Evolutionary conservation across 192 early-diverging fungal genomes (phyloP).

Genomic region (Dissophora ornata): DNA sequence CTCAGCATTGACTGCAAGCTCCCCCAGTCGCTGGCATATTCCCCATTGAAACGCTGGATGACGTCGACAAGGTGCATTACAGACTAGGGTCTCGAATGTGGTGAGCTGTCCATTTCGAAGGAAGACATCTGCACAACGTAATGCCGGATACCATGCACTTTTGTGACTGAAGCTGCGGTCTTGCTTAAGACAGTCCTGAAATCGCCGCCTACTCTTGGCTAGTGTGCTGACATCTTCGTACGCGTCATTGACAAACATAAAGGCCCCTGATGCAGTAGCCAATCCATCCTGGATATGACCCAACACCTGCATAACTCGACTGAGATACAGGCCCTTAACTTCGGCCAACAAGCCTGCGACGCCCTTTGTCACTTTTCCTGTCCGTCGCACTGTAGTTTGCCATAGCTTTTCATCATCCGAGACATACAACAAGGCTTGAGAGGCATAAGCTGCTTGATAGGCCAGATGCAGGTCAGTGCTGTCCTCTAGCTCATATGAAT

Average conservation of each 20-base stretch:
- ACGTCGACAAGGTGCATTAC: slow-evolving; percentile 2
- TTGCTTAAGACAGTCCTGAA: background rate
- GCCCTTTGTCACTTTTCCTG: too few species aligned
- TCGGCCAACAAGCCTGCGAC: background rate
- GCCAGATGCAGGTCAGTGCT: too few species aligned
- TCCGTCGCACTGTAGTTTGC: too few species aligned
- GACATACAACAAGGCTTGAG: too few species aligned
- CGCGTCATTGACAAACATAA: background rate
- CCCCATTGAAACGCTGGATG: slow-evolving; percentile 12
- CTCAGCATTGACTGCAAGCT: background rate
- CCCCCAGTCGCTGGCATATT: slow-evolving; percentile 6
- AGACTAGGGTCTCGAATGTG: background rate
- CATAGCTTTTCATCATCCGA: too few species aligned
- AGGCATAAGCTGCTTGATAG: too few species aligned
- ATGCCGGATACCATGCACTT: slow-evolving; percentile 7
- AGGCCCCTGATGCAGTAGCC: background rate
- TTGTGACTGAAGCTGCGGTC: slow-evolving; percentile 1
- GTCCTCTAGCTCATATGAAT: too few species aligned
- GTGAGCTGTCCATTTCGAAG: background rate
- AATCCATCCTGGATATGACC: slow-evolving; percentile 1
- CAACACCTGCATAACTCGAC: slow-evolving; percentile 2
- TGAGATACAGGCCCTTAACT: background rate
- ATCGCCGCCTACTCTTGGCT: background rate
- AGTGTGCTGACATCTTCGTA: background rate
- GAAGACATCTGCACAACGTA: background rate